A percentile compares a stretch with the other conserved stretches of the same genome.
Evolutionary conservation across 2,329 filamentous ascomycete species (phyloP).

Genomic region (Aspergillus aculeatinus): DNA sequence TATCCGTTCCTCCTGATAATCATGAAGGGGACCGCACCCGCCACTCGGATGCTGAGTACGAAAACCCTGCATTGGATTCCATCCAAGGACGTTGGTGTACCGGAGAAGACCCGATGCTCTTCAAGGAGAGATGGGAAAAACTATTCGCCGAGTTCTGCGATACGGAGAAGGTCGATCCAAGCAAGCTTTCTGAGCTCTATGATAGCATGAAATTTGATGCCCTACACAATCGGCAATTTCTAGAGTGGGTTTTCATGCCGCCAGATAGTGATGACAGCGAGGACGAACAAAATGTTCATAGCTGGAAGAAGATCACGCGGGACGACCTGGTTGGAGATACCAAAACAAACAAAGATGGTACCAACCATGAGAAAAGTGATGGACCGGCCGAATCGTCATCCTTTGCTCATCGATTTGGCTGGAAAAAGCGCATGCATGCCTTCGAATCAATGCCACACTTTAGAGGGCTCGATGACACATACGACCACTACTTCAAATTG

Average conservation of each 20-base stretch:
- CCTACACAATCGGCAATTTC: constrained; percentile 89
- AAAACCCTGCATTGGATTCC: constrained; percentile 58
- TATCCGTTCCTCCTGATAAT: background rate
- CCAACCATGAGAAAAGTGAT: constrained; percentile 26
- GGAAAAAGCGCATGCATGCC: constrained; percentile 55
- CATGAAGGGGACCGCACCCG: constrained; percentile 7
- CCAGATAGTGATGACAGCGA: constrained; percentile 75
- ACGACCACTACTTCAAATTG: constrained; percentile 82
- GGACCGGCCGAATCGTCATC: constrained; percentile 34
- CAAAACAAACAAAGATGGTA: constrained; percentile 22
- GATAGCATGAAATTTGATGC: constrained; percentile 99
- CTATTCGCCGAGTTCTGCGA: constrained; percentile 96
- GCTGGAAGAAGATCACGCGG: constrained; percentile 20
- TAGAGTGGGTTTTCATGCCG: constrained; percentile 97
- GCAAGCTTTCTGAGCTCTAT: constrained; percentile 97
- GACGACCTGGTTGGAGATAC: constrained; percentile 22
- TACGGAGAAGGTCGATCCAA: constrained; percentile 95
- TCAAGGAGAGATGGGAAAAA: constrained; percentile 97
- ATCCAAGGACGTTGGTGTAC: constrained; percentile 96
- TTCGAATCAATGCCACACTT: constrained; percentile 44
- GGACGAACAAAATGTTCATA: constrained; percentile 47
- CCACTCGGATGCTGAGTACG: constrained; percentile 22
- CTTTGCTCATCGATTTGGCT: constrained; percentile 44
- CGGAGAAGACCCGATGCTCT: constrained; percentile 89
- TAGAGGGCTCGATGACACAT: constrained; percentile 52